phyloP scores from a whole-genome alignment of 2,329 filamentous ascomycete species.

The Monosporascus cannonballus region DNA sequence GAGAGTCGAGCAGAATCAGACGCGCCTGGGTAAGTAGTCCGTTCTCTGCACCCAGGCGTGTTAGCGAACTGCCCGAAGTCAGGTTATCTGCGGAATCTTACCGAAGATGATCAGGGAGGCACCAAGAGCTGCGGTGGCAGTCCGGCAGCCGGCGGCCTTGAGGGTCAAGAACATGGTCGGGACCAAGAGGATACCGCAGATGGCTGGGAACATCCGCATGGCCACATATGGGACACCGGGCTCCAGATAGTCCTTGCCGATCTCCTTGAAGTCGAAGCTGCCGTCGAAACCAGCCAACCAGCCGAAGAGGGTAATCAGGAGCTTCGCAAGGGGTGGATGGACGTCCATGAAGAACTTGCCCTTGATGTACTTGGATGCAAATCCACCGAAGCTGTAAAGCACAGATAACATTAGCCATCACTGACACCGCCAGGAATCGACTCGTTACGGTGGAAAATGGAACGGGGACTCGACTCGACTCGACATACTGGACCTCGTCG shows the following conservation, averaged over 20 bases:
- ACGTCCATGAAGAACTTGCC: slow-evolving; percentile 99
- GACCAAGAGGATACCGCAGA: slow-evolving; percentile 82
- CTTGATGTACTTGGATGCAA: slow-evolving; percentile 99
- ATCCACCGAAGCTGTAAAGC: slow-evolving; percentile 77
- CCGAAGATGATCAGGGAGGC: slow-evolving; percentile 86
- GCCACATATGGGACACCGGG: slow-evolving; percentile 93
- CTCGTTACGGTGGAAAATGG: neutral
- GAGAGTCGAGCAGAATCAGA: slow-evolving; percentile 91
- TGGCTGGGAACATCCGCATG: slow-evolving; percentile 88
- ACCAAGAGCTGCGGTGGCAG: slow-evolving; percentile 76
- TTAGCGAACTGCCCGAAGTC: neutral
- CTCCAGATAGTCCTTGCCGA: slow-evolving; percentile 97
- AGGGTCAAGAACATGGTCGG: slow-evolving; percentile 93
- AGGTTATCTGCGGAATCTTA: slow-evolving; percentile 37
- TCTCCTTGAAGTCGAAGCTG: slow-evolving; percentile 98
- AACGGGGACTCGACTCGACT: slow-evolving; percentile 4
- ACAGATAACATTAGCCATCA: slow-evolving; percentile 8
- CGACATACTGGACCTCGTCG: slow-evolving; percentile 92
- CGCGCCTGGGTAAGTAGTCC: slow-evolving; percentile 92
- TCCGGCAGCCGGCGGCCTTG: slow-evolving; percentile 84
- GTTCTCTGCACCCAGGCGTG: slow-evolving; percentile 61
- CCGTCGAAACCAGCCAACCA: slow-evolving; percentile 94
- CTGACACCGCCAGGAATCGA: neutral
- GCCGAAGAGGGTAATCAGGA: slow-evolving; percentile 90
- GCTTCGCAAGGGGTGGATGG: slow-evolving; percentile 94